phyloP scores from a whole-genome alignment of 192 early-diverging fungal species.

The Entomortierella chlamydospora region DNA sequence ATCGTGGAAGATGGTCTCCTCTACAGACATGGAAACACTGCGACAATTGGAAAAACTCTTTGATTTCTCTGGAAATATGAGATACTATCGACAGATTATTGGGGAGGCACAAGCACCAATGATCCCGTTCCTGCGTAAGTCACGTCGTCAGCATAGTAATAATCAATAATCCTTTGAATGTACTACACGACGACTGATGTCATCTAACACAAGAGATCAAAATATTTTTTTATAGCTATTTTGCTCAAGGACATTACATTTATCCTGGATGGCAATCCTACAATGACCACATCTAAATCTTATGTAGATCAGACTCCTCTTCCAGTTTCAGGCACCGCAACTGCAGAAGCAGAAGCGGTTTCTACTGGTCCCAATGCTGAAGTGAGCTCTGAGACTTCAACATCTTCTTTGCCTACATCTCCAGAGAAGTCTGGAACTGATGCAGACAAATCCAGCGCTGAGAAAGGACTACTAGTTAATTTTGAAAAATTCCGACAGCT shows the following conservation, averaged over 20 bases:
- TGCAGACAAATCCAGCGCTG: not conserved
- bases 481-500: constrained; percentile 63
- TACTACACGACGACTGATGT: too few relatives aligned
- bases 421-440: too few relatives aligned
- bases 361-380: not conserved
- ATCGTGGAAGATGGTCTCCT: constrained; percentile 67
- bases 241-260: constrained; percentile 82
- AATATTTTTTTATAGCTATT: constrained; percentile 52
- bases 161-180: too few relatives aligned
- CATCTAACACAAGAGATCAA: too few relatives aligned
- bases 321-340: constrained; percentile 1
- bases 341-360: not conserved
- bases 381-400: not conserved
- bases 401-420: not conserved
- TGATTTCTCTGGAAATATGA: constrained; percentile 75
- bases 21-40: constrained; percentile 57
- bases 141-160: not conserved
- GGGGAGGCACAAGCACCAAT: constrained; percentile 56
- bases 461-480: constrained; percentile 42
- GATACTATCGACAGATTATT: constrained; percentile 66
- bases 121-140: constrained; percentile 72
- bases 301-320: not conserved
- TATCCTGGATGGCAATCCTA: constrained; percentile 77
- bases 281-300: constrained; percentile 32
- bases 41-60: constrained; percentile 67